These are phyloP conservation scores for Suhomyces emberorum DNA, from an alignment of 805 yeast species.

Conservation along the genomic window DNA sequence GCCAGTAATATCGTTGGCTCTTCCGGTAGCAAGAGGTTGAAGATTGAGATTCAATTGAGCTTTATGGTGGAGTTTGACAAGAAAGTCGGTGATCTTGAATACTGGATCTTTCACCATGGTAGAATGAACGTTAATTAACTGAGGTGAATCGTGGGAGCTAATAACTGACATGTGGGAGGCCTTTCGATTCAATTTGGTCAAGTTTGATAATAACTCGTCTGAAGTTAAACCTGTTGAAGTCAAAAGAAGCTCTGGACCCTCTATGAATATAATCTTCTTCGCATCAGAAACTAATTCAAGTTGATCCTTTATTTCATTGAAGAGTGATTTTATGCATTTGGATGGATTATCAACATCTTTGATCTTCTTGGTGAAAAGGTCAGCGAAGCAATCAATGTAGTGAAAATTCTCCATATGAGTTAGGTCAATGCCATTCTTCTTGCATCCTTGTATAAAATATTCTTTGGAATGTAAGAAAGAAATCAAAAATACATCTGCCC, in stretches of 20 bases:
- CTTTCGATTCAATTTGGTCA: conserved; percentile 30
- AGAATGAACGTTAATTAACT: conserved; percentile 26
- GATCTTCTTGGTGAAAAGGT: conserved; percentile 37
- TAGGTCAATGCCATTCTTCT: conserved; percentile 39
- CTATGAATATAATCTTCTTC: conserved; percentile 37
- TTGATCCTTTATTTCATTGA: conserved; percentile 13
- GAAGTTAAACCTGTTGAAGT: conserved; percentile 38
- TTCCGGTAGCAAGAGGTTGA: conserved; percentile 71
- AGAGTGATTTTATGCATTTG: conserved; percentile 13
- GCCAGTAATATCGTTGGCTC: conserved; percentile 82
- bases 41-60: conserved; percentile 53
- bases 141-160: conserved; percentile 34
- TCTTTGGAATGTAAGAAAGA: conserved; percentile 36
- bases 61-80: conserved; percentile 47
- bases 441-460: conserved; percentile 31
- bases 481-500: conserved; percentile 31
- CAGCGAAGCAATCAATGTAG: conserved; percentile 46
- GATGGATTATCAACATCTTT: conserved; percentile 18
- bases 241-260: conserved; percentile 46
- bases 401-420: conserved; percentile 22
- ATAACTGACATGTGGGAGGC: conserved; percentile 36
- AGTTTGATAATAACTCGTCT: conserved; percentile 29
- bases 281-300: conserved; percentile 6
- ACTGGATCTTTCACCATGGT: conserved; percentile 26
- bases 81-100: conserved; percentile 45